phyloP scores from a whole-genome alignment of 2,329 filamentous ascomycete genomes.

The Fusarium drepaniforme region DNA sequence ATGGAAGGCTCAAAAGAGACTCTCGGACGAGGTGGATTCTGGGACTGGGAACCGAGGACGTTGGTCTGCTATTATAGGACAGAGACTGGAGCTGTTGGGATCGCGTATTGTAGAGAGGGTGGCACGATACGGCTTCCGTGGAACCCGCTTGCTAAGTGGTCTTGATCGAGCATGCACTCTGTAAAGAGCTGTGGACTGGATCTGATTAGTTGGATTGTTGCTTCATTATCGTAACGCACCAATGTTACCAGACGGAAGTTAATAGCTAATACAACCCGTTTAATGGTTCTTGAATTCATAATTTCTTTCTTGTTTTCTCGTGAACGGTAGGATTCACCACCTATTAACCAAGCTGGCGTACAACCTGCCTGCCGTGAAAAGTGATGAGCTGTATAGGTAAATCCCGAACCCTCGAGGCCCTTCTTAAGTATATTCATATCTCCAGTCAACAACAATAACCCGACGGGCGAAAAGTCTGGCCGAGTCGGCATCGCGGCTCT shows the following conservation, averaged over 20 bases:
- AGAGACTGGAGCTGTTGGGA: constrained; percentile 10
- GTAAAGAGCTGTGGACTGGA: not conserved
- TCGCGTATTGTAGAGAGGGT: constrained; percentile 15
- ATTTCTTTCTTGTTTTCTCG: not conserved
- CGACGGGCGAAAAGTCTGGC: not conserved
- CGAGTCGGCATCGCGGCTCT: not conserved
- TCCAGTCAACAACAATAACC: not conserved
- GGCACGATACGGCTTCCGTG: constrained; percentile 24
- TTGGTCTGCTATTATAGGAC: constrained; percentile 22
- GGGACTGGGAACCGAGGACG: constrained; percentile 14
- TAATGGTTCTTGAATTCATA: not conserved
- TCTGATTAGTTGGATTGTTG: not conserved
- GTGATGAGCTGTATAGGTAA: not conserved
- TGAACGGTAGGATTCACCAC: not conserved
- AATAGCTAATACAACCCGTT: not conserved
- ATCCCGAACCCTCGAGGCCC: not conserved
- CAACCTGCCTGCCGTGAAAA: not conserved
- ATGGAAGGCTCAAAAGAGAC: constrained; percentile 7
- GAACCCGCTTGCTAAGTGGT: constrained; percentile 27
- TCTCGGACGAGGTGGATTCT: constrained; percentile 17
- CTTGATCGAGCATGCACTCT: not conserved
- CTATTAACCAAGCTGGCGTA: not conserved
- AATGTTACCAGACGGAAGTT: not conserved
- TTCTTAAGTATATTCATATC: not conserved
- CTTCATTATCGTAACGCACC: not conserved